A percentile compares a stretch with the other conserved stretches of the same genome.
Conservation (phyloP, 345 rosid species). For the Gossypium australe region DNA sequence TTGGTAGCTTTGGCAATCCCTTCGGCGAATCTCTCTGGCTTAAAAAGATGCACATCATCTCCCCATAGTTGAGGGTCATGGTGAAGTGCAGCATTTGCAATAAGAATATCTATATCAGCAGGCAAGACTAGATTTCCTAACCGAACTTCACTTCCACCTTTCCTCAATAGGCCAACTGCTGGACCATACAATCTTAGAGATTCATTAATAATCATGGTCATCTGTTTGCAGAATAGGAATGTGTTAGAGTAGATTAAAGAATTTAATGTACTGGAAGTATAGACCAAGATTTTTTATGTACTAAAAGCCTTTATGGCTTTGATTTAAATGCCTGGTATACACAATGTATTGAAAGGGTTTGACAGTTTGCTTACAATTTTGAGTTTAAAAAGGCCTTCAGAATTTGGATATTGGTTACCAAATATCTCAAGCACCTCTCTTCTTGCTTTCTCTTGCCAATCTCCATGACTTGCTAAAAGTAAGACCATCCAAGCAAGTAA, state of each 20-base stretch:
- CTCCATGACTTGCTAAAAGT: background rate
- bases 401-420: background rate
- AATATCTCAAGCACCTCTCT: background rate
- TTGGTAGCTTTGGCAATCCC: slow-evolving; percentile 1
- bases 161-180: background rate
- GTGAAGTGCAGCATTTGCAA: background rate
- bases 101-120: background rate
- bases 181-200: background rate
- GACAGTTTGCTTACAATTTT: background rate
- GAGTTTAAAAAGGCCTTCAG: background rate
- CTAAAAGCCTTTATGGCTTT: too few relatives aligned
- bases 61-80: background rate
- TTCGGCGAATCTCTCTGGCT: background rate
- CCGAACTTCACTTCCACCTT: background rate
- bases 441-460: background rate
- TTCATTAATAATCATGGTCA: background rate
- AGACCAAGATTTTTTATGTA: too few relatives aligned
- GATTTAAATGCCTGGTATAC: background rate
- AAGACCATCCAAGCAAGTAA: background rate
- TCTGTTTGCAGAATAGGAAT: background rate
- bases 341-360: background rate
- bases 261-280: too few relatives aligned
- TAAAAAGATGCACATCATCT: background rate
- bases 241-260: background rate
- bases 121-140: background rate